phyloP scores from a whole-genome alignment of 108 stramenopile species.

The Chaetoceros muelleri region DNA sequence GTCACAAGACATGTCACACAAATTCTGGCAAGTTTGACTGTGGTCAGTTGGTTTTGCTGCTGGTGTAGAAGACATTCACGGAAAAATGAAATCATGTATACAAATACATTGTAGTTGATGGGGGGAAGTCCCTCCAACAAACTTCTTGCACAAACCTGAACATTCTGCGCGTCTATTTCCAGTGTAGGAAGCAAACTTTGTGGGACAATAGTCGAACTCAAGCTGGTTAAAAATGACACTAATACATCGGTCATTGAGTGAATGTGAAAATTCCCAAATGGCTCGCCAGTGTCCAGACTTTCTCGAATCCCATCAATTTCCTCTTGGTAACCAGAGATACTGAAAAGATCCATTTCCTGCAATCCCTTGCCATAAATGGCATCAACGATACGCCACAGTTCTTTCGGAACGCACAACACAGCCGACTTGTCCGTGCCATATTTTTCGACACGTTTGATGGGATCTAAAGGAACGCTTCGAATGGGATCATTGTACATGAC shows the following conservation, averaged over 20 bases:
- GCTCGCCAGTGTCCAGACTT: conserved; percentile 77
- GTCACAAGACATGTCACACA: conserved; percentile 51
- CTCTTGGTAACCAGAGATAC: conserved; percentile 47
- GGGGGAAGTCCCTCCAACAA: conserved; percentile 88
- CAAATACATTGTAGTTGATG: conserved; percentile 90
- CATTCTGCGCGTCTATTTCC: conserved; percentile 79
- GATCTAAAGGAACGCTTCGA: conserved; percentile 71
- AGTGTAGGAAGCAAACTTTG: conserved; percentile 54
- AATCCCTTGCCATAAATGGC: conserved; percentile 81
- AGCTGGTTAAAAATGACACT: conserved; percentile 59
- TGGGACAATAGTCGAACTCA: conserved; percentile 81
- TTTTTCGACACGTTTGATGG: conserved; percentile 61
- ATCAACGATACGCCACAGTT: conserved; percentile 92
- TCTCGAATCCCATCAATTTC: conserved; percentile 82
- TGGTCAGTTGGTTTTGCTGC: conserved; percentile 54
- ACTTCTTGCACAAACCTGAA: conserved; percentile 58
- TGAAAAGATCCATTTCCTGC: conserved; percentile 80
- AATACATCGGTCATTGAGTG: conserved; percentile 80
- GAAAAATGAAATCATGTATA: conserved; percentile 95
- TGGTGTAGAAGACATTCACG: conserved; percentile 74
- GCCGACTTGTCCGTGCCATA: conserved; percentile 31
- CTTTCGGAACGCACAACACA: conserved; percentile 89
- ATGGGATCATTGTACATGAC: conserved; percentile 85
- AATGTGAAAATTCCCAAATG: conserved; percentile 46
- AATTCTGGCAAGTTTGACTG: conserved; percentile 75